Evolutionary conservation across 2,329 filamentous ascomycete species (phyloP).

Genomic region (Anthostomella pinea): DNA sequence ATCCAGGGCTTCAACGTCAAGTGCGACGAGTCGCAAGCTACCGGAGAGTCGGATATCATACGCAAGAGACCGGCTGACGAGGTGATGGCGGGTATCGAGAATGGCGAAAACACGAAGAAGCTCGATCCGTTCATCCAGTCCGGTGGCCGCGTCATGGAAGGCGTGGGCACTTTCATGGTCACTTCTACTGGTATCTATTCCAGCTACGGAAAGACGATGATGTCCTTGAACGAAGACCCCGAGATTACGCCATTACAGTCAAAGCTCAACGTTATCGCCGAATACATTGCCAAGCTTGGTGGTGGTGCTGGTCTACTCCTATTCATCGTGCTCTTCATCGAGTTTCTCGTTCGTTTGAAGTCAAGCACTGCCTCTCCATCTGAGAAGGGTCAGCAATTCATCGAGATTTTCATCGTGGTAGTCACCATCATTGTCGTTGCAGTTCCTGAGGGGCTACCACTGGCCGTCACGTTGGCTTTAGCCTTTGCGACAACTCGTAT

Average conservation of each 20-base stretch:
- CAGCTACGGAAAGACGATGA: slow-evolving; percentile 71
- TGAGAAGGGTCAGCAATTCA: slow-evolving; percentile 73
- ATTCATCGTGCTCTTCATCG: slow-evolving; percentile 82
- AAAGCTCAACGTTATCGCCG: slow-evolving; percentile 71
- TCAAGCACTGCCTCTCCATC: slow-evolving; percentile 52
- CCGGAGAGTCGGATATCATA: slow-evolving; percentile 75
- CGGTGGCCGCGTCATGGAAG: slow-evolving; percentile 73
- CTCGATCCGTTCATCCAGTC: slow-evolving; percentile 85
- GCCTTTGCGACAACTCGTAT: slow-evolving; percentile 76
- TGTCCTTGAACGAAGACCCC: slow-evolving; percentile 69
- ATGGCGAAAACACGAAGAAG: slow-evolving; percentile 63
- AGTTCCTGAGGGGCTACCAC: slow-evolving; percentile 72
- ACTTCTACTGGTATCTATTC: slow-evolving; percentile 73
- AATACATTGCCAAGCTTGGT: slow-evolving; percentile 75
- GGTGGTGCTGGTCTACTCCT: slow-evolving; percentile 74
- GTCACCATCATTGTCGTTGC: slow-evolving; percentile 79
- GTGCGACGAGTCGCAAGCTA: slow-evolving; percentile 75
- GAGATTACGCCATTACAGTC: slow-evolving; percentile 75
- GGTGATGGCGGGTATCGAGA: slow-evolving; percentile 67
- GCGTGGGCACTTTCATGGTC: slow-evolving; percentile 70
- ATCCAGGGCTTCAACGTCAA: slow-evolving; percentile 72
- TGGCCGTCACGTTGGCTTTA: slow-evolving; percentile 74
- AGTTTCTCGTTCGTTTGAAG: slow-evolving; percentile 68
- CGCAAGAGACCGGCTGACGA: slow-evolving; percentile 66
- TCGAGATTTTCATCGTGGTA: slow-evolving; percentile 74